Conservation (phyloP, 2,329 filamentous ascomycete genomes). For the Macrophomina tecta region DNA sequence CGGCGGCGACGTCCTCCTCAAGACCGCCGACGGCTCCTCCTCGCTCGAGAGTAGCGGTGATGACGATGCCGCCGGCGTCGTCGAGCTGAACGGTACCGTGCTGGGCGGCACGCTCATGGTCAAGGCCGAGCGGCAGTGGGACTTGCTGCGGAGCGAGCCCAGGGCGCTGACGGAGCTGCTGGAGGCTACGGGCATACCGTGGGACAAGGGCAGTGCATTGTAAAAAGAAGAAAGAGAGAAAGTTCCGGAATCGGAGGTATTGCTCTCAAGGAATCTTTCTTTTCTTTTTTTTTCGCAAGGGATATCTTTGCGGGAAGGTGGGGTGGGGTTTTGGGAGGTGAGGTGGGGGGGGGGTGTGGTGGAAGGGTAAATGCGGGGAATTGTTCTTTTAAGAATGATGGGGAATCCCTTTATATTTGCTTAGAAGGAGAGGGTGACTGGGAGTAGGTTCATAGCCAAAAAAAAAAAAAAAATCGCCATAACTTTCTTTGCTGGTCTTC, state of each 20-base stretch:
- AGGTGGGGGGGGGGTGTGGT: no score
- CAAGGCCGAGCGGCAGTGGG: slow-evolving; percentile 61
- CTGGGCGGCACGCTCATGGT: slow-evolving; percentile 66
- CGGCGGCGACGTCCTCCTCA: slow-evolving; percentile 53
- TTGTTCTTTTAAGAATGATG: neutral
- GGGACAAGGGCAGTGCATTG: slow-evolving; percentile 19
- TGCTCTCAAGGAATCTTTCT: neutral
- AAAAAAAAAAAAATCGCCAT: neutral
- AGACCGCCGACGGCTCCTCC: slow-evolving; percentile 45
- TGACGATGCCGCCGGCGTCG: slow-evolving; percentile 34
- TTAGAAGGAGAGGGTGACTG: slow-evolving; percentile 16
- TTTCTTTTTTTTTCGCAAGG: neutral
- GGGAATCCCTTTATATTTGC: neutral
- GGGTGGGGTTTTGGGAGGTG: neutral
- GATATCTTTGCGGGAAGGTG: neutral
- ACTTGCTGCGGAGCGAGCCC: slow-evolving; percentile 50
- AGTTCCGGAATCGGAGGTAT: neutral
- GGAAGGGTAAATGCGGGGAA: neutral
- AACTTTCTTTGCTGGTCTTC: neutral
- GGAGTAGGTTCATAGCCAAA: slow-evolving; percentile 19
- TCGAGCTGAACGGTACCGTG: slow-evolving; percentile 63
- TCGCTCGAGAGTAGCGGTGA: slow-evolving; percentile 30
- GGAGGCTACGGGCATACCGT: slow-evolving; percentile 42
- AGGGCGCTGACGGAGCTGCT: slow-evolving; percentile 53
- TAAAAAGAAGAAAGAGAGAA: neutral